Evolutionary conservation across 2,329 filamentous ascomycete genomes (phyloP), one percentile per base, ranked within the genome.

Genomic region (Fusarium penzigii): DNA sequence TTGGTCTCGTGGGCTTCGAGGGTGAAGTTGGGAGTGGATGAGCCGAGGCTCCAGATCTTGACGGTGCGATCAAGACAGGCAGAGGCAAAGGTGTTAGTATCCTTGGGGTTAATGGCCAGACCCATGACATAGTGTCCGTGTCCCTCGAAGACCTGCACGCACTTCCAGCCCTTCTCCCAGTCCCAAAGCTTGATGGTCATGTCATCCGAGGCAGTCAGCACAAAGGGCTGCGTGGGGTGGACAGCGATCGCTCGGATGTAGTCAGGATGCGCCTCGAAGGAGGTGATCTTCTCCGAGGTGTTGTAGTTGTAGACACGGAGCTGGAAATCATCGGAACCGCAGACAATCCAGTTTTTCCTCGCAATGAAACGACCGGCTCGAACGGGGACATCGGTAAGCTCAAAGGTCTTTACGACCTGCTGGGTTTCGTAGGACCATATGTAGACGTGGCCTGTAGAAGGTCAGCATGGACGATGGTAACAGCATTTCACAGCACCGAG

Each of bases 111-210:
- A 71, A 97, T 96, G 46, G 93, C 88, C 59, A 97, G 80, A 29
- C 91, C 91, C 93, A 97, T 97, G 58, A 96, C 93, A 62, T 96
- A 96, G 77, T 96, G 94, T 64, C 87, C 89, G 71, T 99, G 95
- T 29, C 94, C 94, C 72, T 97, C 93, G 67, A 97, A 99, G 42
- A 96, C 85, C 72, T 96, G 92, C 32, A 97, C 90, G 70, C 93
- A 97, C 73, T 97, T 96, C 94, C 94, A 99, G 63, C 86, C 86
- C 74, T 94, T 95, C 66, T 99, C 94, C 94, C 94, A 99, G 72
- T 99, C 92, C 92, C 94, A 99, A 46, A 97, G 81, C 81, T 94
- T 96, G 70, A 97, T 96, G 51, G 92, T 96, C 92, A 96, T 96
- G 71, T 97, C 92, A 88, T 97, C 92, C 59, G 90, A 94, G 59